phyloP scores from a whole-genome alignment of 176 grass and related monocot species.

The Carex kokanica region DNA sequence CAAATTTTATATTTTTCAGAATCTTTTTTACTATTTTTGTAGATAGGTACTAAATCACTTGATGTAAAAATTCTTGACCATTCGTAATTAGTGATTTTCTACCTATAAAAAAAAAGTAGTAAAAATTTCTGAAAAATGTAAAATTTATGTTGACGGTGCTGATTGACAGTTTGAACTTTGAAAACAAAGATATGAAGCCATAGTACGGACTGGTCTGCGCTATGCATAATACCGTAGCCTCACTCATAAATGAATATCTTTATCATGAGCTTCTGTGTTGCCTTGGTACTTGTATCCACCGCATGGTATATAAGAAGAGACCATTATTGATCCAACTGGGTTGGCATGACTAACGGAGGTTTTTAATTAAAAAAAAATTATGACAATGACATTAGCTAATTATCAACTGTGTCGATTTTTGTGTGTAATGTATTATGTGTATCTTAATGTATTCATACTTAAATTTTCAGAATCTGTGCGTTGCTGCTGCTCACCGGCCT shows the following conservation, averaged over 20 bases:
- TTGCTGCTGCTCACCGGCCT: slow-evolving; percentile 83
- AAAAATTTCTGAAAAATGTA: no score
- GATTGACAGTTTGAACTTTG: no score
- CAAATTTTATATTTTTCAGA: no score
- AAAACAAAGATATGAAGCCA: no score
- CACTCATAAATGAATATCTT: not conserved
- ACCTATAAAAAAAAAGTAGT: no score
- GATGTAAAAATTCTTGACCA: no score
- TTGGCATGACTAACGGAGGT: not conserved
- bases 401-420: slow-evolving; percentile 15
- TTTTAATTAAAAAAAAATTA: not conserved
- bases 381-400: not conserved
- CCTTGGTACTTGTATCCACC: not conserved
- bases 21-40: no score
- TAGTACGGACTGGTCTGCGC: no score
- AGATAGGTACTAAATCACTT: no score
- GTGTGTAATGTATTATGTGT: not conserved
- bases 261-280: not conserved
- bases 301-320: not conserved
- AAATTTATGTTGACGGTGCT: no score
- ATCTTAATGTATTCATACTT: not conserved
- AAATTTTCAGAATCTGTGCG: slow-evolving; percentile 71
- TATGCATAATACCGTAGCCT: no score
- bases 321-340: not conserved
- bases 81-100: no score